These are phyloP conservation scores for Mucor lusitanicus DNA, from an alignment of 371 early-diverging fungal genomes.

Conservation along the genomic window DNA sequence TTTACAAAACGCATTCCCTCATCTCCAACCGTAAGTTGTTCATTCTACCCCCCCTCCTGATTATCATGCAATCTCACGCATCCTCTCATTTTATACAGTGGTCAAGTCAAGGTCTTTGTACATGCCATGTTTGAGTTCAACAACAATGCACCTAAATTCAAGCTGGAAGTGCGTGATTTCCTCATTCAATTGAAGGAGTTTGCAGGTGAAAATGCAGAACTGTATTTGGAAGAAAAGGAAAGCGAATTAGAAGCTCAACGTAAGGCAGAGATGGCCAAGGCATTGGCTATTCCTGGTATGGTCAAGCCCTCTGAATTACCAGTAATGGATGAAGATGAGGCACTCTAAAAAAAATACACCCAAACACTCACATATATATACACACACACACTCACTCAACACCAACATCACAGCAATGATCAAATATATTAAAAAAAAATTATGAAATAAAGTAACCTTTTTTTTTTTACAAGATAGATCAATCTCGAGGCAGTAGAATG, in stretches of 20 bases:
- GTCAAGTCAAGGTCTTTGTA: constrained; percentile 88
- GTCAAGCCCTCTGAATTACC: constrained; percentile 92
- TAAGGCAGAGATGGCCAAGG: constrained; percentile 80
- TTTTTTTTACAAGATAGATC: not conserved
- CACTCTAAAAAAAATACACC: constrained; percentile 20
- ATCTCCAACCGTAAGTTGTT: constrained; percentile 71
- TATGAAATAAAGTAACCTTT: not conserved
- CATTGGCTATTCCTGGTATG: constrained; percentile 94
- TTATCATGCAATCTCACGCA: not conserved
- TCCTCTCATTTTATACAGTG: constrained; percentile 37
- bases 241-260: constrained; percentile 80
- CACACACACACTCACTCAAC: not conserved
- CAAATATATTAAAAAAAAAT: constrained; percentile 5
- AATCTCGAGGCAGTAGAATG: constrained; percentile 7
- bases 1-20: constrained; percentile 89
- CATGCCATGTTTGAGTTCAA: constrained; percentile 82
- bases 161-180: constrained; percentile 94
- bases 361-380: not conserved
- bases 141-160: constrained; percentile 81
- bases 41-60: not conserved
- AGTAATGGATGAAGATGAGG: constrained; percentile 69
- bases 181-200: constrained; percentile 96
- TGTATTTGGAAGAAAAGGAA: constrained; percentile 93
- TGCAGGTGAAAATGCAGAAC: constrained; percentile 87
- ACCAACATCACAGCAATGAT: no score